These are phyloP conservation scores for Punica granatum DNA, from an alignment of 345 rosid genomes.

Conservation along the genomic window DNA sequence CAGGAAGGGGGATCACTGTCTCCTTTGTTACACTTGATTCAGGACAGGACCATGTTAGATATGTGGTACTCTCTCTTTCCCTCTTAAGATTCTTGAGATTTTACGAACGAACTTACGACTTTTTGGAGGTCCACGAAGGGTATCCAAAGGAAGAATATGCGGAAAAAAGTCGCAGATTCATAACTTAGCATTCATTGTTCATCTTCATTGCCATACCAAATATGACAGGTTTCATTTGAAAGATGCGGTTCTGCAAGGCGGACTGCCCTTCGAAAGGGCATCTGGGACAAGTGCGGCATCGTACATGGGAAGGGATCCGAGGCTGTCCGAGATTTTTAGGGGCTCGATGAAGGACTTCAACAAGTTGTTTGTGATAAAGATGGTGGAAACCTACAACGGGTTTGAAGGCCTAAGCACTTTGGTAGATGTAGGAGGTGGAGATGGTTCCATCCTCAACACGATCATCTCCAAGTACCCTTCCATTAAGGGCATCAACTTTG, in stretches of 20 bases:
- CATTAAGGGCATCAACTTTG: conserved; percentile 43
- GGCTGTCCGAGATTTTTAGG: conserved; percentile 25
- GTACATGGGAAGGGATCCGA: conserved; percentile 24
- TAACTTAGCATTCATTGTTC: not conserved
- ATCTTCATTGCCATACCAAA: not conserved
- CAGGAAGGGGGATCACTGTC: conserved; percentile 19
- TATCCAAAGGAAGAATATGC: too few relatives aligned
- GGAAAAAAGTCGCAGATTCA: too few relatives aligned
- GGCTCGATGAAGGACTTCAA: conserved; percentile 32
- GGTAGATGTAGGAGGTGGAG: conserved; percentile 56
- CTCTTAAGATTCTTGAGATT: too few relatives aligned
- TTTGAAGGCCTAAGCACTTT: conserved; percentile 28
- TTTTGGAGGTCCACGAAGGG: too few relatives aligned
- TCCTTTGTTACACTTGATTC: conserved; percentile 12
- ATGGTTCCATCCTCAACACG: conserved; percentile 37
- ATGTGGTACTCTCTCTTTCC: too few relatives aligned
- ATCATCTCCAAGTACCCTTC: conserved; percentile 36
- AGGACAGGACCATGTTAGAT: conserved; percentile 17
- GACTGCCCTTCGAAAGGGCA: conserved; percentile 32
- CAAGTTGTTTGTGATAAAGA: conserved; percentile 24
- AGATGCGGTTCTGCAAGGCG: conserved; percentile 41
- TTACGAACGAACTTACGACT: too few relatives aligned
- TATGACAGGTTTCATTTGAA: conserved; percentile 26
- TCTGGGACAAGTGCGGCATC: conserved; percentile 19
- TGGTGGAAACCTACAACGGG: conserved; percentile 35